A percentile compares a stretch with the other conserved stretches of the same genome.
phyloP scores from a whole-genome alignment of 345 rosid species.

The Melaleuca quinquenervia region DNA sequence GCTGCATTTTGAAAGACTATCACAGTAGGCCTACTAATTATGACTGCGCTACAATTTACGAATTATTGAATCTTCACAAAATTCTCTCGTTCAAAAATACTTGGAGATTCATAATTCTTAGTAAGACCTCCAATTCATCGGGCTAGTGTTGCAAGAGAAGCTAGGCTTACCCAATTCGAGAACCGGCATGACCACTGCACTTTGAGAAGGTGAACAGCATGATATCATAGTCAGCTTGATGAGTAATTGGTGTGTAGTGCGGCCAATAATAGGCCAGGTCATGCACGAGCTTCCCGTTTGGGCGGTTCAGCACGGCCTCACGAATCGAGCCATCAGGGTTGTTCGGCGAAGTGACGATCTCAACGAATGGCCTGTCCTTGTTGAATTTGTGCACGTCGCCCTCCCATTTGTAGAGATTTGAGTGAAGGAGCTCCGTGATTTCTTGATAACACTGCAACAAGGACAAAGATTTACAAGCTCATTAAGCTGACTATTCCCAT shows the following conservation, averaged over 20 bases:
- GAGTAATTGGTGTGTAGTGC: conserved; percentile 64
- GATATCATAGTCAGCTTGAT: conserved; percentile 47
- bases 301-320: conserved; percentile 58
- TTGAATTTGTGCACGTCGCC: conserved; percentile 64
- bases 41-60: too few species aligned
- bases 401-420: conserved; percentile 73
- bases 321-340: conserved; percentile 75
- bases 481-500: neutral
- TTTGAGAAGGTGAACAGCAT: conserved; percentile 93
- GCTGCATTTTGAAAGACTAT: neutral
- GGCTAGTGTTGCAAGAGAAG: neutral
- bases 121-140: neutral
- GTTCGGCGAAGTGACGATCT: conserved; percentile 67
- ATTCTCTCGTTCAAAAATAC: neutral
- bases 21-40: neutral
- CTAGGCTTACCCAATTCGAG: conserved; percentile 69
- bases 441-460: conserved; percentile 48
- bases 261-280: conserved; percentile 97
- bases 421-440: conserved; percentile 36
- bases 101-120: neutral
- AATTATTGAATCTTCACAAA: neutral
- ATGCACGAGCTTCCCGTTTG: conserved; percentile 44
- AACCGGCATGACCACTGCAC: conserved; percentile 87
- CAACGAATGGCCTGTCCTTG: conserved; percentile 49
- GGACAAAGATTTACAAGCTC: neutral